phyloP scores from a whole-genome alignment of 1,284 basidiomycete species.

The Trametes pubescens region DNA sequence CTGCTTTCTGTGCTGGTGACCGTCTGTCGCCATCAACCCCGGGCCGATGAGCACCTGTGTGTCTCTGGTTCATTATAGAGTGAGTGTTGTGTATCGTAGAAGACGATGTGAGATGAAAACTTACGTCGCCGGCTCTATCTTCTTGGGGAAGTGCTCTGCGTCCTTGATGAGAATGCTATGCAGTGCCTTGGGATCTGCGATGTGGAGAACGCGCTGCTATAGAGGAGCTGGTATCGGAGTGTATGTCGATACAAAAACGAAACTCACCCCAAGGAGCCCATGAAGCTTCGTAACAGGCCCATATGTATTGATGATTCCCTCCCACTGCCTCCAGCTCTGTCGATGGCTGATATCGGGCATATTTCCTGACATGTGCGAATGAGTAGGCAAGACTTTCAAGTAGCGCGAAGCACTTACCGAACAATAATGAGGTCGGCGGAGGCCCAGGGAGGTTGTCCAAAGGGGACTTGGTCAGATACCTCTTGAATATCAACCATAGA shows the following conservation, averaged over 20 bases:
- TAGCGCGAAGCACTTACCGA: background rate
- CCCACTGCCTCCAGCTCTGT: constrained; percentile 28
- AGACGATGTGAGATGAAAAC: background rate
- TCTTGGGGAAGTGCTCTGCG: constrained; percentile 29
- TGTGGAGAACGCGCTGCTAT: constrained; percentile 19
- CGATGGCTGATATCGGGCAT: constrained; percentile 19
- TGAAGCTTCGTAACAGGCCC: constrained; percentile 31
- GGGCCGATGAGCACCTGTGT: constrained; percentile 22
- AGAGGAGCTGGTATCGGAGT: background rate
- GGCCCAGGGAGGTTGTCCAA: constrained; percentile 23
- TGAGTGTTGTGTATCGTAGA: background rate
- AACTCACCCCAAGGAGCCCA: constrained; percentile 14
- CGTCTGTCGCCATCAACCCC: constrained; percentile 17
- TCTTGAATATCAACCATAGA: background rate
- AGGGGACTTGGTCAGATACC: constrained; percentile 3
- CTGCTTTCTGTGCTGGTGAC: constrained; percentile 24
- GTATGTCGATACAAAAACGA: background rate
- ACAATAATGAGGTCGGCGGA: background rate
- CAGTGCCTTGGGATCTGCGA: constrained; percentile 45
- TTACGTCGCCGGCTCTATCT: constrained; percentile 6
- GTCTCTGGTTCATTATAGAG: background rate
- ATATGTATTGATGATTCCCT: constrained; percentile 26
- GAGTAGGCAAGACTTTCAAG: background rate
- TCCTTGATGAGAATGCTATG: constrained; percentile 51
- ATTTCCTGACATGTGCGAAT: constrained; percentile 16